Evolutionary conservation across 768 basidiomycete species (phyloP), one percentile per base, ranked within the genome.

Genomic region (Podaxis sp.): DNA sequence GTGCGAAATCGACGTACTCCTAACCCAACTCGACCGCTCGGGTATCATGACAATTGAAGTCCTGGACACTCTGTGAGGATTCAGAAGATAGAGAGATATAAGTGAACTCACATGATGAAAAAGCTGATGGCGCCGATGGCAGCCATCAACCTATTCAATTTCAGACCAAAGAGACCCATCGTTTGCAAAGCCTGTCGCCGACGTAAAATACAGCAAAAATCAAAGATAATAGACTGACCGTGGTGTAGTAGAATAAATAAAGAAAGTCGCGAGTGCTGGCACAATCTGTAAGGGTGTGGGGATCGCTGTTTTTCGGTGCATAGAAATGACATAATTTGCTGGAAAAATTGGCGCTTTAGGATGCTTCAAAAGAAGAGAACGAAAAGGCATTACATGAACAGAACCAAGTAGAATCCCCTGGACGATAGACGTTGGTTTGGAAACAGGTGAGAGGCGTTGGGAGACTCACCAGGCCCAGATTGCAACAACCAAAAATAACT

Each of bases 101-200:
- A 54, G 46, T 36, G 56, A 4, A 68, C 79, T 52, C 46, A 82
- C 85, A 86, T 68, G 54, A 83, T 68, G 64, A 87, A 84, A 73
- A 88, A 90, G 6, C 76, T 67, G 13, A 82, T 59, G 1, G 85
- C 72, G 12, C 88, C 88, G 26, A 87, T 65, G 57, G 84, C 77
- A 4, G 88, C 89, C n/a, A 89, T 81, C 53, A 89, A 77, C 36
- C 89, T 80, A 63, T 88, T 84, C 66, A 88, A 70, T 68, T 85
- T 84, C 61, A 92, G 71, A 22, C 89, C 89, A 66, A 92, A 92
- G 11, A 92, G 74, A 1, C 84, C 88, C 49, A 92, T 85, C 0
- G 87, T 88, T 75, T 87, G 87, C 5, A 88, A 71, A 2, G 80
- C 82, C 75, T 80, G 58, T 54, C 61, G 57, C 13, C 17, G 15